These are phyloP conservation scores for Hamigera avellanea DNA, from an alignment of 495 filamentous ascomycete species.

Conservation along the genomic window DNA sequence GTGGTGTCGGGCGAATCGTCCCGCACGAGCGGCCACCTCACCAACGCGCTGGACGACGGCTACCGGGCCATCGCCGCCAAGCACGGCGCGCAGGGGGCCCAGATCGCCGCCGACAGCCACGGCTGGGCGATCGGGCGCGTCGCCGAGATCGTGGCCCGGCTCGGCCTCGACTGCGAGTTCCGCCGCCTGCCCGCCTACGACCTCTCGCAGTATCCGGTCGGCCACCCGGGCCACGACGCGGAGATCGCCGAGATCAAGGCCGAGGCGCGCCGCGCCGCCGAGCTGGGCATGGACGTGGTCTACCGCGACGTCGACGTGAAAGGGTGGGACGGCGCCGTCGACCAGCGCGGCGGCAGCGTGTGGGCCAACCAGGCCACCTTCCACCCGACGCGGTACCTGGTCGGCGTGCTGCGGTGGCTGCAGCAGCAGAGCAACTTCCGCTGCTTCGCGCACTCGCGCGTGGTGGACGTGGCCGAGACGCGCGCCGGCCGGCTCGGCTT, in stretches of 20 bases:
- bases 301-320: constrained; percentile 28
- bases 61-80: constrained; percentile 38
- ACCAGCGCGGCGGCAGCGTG: constrained; percentile 39
- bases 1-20: constrained; percentile 42
- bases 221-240: constrained; percentile 22
- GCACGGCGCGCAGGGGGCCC: constrained; percentile 36
- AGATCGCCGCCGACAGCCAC: constrained; percentile 40
- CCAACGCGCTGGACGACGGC: constrained; percentile 40
- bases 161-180: constrained; percentile 47
- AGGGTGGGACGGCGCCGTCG: constrained; percentile 35
- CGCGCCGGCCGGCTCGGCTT: constrained; percentile 7
- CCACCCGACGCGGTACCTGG: constrained; percentile 44
- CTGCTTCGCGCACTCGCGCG: constrained; percentile 40
- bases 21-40: constrained; percentile 42
- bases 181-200: constrained; percentile 33
- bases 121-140: constrained; percentile 40
- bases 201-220: constrained; percentile 25
- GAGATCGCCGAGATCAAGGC: constrained; percentile 25
- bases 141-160: constrained; percentile 30
- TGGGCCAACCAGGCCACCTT: constrained; percentile 42
- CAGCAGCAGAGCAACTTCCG: constrained; percentile 37
- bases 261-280: constrained; percentile 30
- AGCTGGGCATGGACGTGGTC: constrained; percentile 27
- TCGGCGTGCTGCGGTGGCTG: constrained; percentile 39
- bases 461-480: constrained; percentile 35